Conservation (phyloP, 2,329 filamentous ascomycete genomes). For the Venturia aucupariae region DNA sequence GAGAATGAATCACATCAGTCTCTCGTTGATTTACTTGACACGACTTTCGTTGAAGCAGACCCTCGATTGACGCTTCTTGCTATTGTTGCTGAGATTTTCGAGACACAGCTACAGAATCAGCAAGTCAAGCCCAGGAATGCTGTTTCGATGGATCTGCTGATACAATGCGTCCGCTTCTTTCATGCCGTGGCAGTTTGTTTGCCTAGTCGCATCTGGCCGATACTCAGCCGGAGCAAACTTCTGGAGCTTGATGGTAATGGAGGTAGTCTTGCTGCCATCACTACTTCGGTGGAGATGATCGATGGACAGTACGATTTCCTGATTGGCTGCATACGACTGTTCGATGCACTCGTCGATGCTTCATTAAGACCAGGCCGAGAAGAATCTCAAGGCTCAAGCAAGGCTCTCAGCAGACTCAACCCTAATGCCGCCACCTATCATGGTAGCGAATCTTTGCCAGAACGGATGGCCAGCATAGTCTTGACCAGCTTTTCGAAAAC, state of each 20-base stretch:
- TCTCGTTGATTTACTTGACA: slow-evolving; percentile 2
- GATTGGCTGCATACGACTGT: slow-evolving; percentile 62
- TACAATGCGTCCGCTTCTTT: slow-evolving; percentile 74
- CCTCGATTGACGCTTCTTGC: slow-evolving; percentile 60
- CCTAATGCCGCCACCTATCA: not conserved
- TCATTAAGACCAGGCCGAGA: slow-evolving; percentile 57
- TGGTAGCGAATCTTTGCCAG: slow-evolving; percentile 60
- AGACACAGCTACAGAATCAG: slow-evolving; percentile 49
- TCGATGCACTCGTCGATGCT: slow-evolving; percentile 66
- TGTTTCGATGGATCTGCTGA: slow-evolving; percentile 56
- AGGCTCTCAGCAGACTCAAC: slow-evolving; percentile 38
- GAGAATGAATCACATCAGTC: not conserved
- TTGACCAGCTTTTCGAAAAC: slow-evolving; percentile 64
- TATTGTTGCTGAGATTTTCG: slow-evolving; percentile 77
- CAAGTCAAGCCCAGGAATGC: slow-evolving; percentile 47
- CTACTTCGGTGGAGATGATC: slow-evolving; percentile 74
- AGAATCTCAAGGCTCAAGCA: slow-evolving; percentile 49
- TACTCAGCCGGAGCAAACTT: slow-evolving; percentile 71
- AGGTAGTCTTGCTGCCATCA: slow-evolving; percentile 66
- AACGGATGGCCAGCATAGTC: slow-evolving; percentile 65
- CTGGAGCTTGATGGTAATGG: slow-evolving; percentile 67
- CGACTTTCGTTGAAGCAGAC: slow-evolving; percentile 20
- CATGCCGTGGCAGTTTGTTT: slow-evolving; percentile 60
- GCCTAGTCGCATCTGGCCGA: slow-evolving; percentile 83
- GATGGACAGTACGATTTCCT: slow-evolving; percentile 70